Percentiles rank a stretch among this genome's conserved stretches.
These are phyloP conservation scores for Geotrichum restrictum DNA, from an alignment of 1,139 yeast genomes.

Conservation along the genomic window DNA sequence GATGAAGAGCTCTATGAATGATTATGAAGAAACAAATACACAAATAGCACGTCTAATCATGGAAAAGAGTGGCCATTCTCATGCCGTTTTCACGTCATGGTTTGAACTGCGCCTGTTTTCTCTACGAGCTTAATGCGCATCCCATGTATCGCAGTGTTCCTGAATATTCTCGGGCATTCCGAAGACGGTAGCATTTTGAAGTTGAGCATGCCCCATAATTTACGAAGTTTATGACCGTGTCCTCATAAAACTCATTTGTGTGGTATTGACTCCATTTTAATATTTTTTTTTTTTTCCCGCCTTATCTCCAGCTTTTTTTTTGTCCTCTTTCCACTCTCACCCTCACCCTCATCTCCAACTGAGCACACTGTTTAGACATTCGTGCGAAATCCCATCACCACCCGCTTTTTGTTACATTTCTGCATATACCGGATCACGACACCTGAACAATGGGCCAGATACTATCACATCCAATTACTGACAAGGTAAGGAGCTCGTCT, in stretches of 20 bases:
- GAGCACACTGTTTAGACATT: not conserved
- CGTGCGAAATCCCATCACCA: not conserved
- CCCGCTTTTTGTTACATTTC: not conserved
- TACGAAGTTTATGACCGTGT: not conserved
- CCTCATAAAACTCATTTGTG: not conserved
- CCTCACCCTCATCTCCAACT: not conserved
- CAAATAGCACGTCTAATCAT: not conserved
- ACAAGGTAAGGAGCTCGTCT: constrained; percentile 43
- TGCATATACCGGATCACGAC: too few species aligned
- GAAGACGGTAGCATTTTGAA: not conserved
- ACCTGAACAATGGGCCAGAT: constrained; percentile 61
- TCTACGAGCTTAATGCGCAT: too few species aligned
- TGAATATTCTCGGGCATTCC: too few species aligned
- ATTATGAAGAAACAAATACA: too few species aligned
- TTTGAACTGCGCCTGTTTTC: too few species aligned
- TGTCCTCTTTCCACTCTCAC: not conserved
- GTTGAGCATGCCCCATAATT: not conserved
- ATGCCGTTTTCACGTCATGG: not conserved
- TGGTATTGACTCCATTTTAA: too few species aligned
- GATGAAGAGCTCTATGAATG: not conserved
- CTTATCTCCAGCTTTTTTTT: not conserved
- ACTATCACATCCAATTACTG: constrained; percentile 66
- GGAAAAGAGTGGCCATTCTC: not conserved
- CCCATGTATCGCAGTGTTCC: too few species aligned
- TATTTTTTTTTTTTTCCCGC: not conserved